Base-by-base conservation (phyloP, 2,329 filamentous ascomycete genomes). In the Diaporthe ilicicola region DNA sequence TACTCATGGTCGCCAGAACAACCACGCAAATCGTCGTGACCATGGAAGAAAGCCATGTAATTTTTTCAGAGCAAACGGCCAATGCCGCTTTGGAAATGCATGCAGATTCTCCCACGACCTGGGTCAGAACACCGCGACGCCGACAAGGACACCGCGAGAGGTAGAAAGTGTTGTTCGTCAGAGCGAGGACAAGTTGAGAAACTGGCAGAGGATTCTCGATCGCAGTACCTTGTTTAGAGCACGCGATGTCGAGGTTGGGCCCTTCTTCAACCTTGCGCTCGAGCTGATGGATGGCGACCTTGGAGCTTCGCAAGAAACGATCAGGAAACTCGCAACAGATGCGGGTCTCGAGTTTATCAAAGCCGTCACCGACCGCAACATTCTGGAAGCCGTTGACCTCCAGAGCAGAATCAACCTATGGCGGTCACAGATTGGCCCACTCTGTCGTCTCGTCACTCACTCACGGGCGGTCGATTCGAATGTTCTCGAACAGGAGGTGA, bases 401-500 rank as follows among this genome's bases (percentile, higher is more conserved):
- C 8, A 3, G 7, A 9, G 27, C 12, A 67, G 62, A 32, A 17
- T 66, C 37, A 5, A 24, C 1, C 17, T 73, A 2, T 74, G 71
- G 74, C 13, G 39, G 44, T 39, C 61, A 27, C 69, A 74, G 46
- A 24, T 82, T 17, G 73, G 72, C 34, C 82, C 79, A 0, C 72
- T 84, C 1, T 81, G 84, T 42, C 70, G 74, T 8, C 54, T 83
- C 8, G 70, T 83, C 15, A 81, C 79, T 1, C 81, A 84, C 32
- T 68, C 75, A 4, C 74, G 76, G 5, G 77, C 82, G 8, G 70
- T 79, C 1, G 78, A 81, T 55, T 84, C 81, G 9, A 78, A 80
- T 13, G 75, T 83, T 0, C 74, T 85, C 17, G 82, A 84, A 66
- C 77, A 80, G 44, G 74, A 83, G 42, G 79, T 82, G 1, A 77